Evolutionary conservation across 768 basidiomycete species (phyloP), one percentile per base, ranked within the genome.

Genomic region (Mycena rosella): DNA sequence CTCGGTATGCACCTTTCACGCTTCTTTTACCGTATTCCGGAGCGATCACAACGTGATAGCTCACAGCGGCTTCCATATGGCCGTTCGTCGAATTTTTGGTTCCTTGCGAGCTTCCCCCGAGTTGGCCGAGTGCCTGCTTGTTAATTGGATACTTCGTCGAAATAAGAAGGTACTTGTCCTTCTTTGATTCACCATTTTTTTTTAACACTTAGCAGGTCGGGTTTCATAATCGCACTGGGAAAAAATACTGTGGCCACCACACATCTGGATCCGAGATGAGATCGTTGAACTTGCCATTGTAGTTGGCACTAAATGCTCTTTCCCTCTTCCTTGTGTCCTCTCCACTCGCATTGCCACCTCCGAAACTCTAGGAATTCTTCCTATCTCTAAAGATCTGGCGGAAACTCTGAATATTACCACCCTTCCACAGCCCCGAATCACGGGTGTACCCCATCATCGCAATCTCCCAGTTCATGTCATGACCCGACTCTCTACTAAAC

Each of bases 91-190:
- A 6, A n/a, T 44, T 44, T 44, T 44, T 13, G 42, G 58, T 0
- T 72, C 74, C 1, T 59, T 74, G 5, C 61, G 60, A 63, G 68
- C 68, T 13, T 75, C 73, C 0, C 59, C 70, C 1, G 27, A 63
- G 26, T 22, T 69, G 10, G 72, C 66, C 0, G 62, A 62, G 26
- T 40, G 45, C 10, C 18, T 72, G 0, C 11, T 72, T 1, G 34
- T 53, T 8, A 61, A 65, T n/a, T 58, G 56, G 56, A 58, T 58
- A 42, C 18, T 14, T 0, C 56, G 27, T 13, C 42, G 44, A 1
- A 58, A 58, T 18, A 54, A 59, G 36, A 30, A 27, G 63, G 30
- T 65, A 44, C 10, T 5, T 5, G 14, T 40, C 17, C 6, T 44
- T 6, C 42, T n/a, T n/a, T 6, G 20, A n/a, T 20, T 5, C 42